A percentile compares a stretch with the other conserved stretches of the same genome.
phyloP scores from a whole-genome alignment of 2,329 filamentous ascomycete species.

The Botrytis byssoidea region DNA sequence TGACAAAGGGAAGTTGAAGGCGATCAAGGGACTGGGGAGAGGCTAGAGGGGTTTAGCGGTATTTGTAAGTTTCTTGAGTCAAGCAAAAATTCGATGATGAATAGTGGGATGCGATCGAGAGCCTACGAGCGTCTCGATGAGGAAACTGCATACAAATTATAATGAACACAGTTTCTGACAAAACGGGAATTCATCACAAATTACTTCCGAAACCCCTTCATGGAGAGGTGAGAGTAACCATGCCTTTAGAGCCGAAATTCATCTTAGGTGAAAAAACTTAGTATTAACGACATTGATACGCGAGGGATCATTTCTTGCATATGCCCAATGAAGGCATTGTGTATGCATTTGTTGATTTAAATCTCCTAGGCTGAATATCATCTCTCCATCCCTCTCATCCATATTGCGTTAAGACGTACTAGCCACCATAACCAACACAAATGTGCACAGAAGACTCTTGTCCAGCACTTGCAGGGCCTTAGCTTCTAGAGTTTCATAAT shows the following conservation, averaged over 20 bases:
- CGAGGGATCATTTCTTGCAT: rapidly evolving
- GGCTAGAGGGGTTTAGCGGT: not conserved
- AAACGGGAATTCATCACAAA: not conserved
- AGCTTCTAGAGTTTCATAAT: not conserved
- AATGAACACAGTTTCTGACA: not conserved
- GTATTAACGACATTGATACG: not conserved
- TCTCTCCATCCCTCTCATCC: not conserved
- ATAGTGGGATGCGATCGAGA: not conserved
- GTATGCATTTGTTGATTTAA: not conserved
- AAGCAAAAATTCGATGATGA: not conserved
- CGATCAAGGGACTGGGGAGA: not conserved
- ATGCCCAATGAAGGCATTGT: not conserved
- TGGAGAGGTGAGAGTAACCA: not conserved
- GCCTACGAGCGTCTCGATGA: not conserved
- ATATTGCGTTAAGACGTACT: not conserved
- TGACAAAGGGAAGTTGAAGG: not conserved
- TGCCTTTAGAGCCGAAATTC: too few species aligned
- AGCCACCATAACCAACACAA: not conserved
- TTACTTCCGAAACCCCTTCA: not conserved
- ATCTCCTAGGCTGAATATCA: not conserved
- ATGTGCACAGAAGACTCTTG: not conserved
- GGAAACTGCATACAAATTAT: not conserved
- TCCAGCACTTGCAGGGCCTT: not conserved
- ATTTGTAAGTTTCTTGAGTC: not conserved
- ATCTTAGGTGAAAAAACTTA: too few species aligned